Conservation (phyloP, 1,139 yeast genomes). For the Lodderomyces oxycetoniae region DNA sequence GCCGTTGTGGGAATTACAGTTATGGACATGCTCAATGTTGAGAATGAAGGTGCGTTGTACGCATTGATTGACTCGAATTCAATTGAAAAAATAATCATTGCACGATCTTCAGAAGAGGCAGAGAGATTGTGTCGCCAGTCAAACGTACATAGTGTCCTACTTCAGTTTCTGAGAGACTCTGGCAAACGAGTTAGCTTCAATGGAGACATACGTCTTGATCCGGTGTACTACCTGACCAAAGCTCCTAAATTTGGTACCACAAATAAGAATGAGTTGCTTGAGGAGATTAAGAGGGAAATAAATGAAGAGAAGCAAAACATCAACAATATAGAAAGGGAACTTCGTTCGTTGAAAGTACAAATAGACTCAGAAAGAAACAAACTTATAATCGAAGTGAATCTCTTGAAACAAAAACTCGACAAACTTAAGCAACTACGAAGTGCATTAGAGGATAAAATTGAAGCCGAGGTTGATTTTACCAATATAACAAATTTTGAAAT, state of each 20-base stretch:
- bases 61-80: constrained; percentile 60
- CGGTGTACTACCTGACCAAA: constrained; percentile 39
- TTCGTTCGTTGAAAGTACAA: constrained; percentile 15
- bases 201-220: constrained; percentile 53
- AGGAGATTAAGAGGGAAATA: constrained; percentile 16
- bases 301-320: constrained; percentile 14
- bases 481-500: constrained; percentile 28
- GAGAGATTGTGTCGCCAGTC: constrained; percentile 27
- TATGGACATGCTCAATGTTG: constrained; percentile 55
- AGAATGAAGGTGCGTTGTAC: constrained; percentile 51
- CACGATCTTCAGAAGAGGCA: constrained; percentile 50
- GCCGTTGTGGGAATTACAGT: constrained; percentile 40
- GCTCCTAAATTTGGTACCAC: constrained; percentile 29
- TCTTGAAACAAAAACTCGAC: constrained; percentile 16
- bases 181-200: constrained; percentile 41
- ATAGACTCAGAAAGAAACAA: constrained; percentile 12
- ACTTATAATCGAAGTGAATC: background rate
- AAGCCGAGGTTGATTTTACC: constrained; percentile 32
- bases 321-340: constrained; percentile 17
- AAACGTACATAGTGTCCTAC: constrained; percentile 46
- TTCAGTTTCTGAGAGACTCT: constrained; percentile 37
- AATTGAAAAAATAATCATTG: constrained; percentile 57
- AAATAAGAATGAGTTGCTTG: constrained; percentile 18
- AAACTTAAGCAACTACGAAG: constrained; percentile 17
- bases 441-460: constrained; percentile 26